Conservation (phyloP, 164 flowering plant genomes). For the Amborella trichopoda region DNA sequence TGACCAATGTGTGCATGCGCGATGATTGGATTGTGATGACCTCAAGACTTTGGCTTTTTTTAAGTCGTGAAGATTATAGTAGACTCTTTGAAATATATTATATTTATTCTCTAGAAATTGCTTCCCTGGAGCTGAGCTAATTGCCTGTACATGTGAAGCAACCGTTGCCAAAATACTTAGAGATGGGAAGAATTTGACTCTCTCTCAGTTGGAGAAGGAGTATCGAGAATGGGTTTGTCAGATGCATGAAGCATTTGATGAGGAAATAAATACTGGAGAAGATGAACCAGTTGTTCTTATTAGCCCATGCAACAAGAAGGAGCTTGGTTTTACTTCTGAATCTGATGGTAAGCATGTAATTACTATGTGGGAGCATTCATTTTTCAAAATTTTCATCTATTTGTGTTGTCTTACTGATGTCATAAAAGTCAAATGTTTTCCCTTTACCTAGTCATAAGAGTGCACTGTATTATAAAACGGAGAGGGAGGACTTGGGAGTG, state of each 20-base stretch:
- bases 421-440: background rate
- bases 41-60: no score
- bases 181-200: slow-evolving; percentile 21
- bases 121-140: no score
- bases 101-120: no score
- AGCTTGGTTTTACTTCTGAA: slow-evolving; percentile 27
- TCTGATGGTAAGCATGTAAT: slow-evolving; percentile 29
- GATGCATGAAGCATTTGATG: slow-evolving; percentile 50
- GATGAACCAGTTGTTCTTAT: slow-evolving; percentile 37
- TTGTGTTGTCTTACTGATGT: background rate
- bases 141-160: no score
- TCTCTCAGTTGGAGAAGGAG: slow-evolving; percentile 30
- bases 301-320: slow-evolving; percentile 25
- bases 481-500: slow-evolving; percentile 48
- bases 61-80: no score
- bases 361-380: background rate
- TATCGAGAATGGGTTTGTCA: slow-evolving; percentile 45
- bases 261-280: slow-evolving; percentile 37
- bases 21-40: no score
- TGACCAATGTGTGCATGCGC: no score
- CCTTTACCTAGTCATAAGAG: slow-evolving; percentile 40
- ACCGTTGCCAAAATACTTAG: slow-evolving; percentile 19
- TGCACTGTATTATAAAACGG: slow-evolving; percentile 36
- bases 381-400: background rate
- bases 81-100: no score